These are phyloP conservation scores for Persicaria tinctoria DNA, from an alignment of 148 eudicot genomes.

Conservation along the genomic window DNA sequence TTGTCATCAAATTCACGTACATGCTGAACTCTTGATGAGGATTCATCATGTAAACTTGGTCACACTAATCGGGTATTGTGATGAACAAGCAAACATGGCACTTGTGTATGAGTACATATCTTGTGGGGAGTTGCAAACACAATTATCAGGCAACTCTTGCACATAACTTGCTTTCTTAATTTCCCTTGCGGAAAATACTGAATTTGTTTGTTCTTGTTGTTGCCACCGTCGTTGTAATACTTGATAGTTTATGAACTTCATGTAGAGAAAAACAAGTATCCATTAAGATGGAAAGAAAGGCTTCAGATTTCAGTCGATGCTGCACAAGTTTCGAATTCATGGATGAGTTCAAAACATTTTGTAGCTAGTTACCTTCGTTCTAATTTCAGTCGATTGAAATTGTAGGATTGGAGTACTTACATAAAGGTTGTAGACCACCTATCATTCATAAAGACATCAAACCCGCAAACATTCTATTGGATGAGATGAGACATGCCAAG, in stretches of 20 bases:
- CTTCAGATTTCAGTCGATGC: conserved; percentile 35
- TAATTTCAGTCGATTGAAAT: background rate
- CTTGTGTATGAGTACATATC: no score
- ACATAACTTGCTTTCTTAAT: no score
- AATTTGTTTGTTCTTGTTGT: no score
- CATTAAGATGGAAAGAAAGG: conserved; percentile 37
- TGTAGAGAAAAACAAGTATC: background rate
- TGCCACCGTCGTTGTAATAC: no score
- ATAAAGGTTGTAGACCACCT: conserved; percentile 32
- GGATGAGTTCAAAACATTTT: no score
- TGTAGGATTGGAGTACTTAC: conserved; percentile 44
- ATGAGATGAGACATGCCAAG: conserved; percentile 26
- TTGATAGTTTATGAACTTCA: no score
- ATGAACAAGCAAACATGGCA: conserved; percentile 25
- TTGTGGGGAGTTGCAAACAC: no score
- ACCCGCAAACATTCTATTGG: conserved; percentile 33
- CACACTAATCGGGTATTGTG: conserved; percentile 40
- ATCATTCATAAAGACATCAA: conserved; percentile 44
- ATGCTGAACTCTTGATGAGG: conserved; percentile 32
- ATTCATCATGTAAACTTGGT: conserved; percentile 45
- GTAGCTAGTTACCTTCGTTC: background rate
- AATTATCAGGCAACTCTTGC: no score
- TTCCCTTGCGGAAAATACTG: no score
- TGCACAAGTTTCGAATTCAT: conserved; percentile 36
- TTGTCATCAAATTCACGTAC: no score